Conservation (phyloP, 2,329 filamentous ascomycete species). For the Aspergillus ochraceus region DNA sequence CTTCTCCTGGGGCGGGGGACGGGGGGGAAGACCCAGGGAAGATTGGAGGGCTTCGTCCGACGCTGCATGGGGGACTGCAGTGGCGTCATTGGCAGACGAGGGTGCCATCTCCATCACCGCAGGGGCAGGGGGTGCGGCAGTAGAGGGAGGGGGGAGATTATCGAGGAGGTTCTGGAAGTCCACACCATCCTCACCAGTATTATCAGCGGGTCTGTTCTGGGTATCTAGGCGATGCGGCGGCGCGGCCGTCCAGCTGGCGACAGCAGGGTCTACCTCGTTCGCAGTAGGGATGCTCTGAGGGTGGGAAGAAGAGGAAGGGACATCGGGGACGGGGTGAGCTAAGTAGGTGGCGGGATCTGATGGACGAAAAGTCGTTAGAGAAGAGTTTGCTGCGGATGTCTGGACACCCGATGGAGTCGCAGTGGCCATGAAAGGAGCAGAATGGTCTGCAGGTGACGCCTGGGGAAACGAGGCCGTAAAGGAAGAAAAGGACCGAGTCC, state of each 20-base stretch:
- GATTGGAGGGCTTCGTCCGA: slow-evolving; percentile 33
- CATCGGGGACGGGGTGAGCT: slow-evolving; percentile 23
- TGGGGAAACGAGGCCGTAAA: slow-evolving; percentile 16
- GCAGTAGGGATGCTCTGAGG: slow-evolving; percentile 28
- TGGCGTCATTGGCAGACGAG: slow-evolving; percentile 26
- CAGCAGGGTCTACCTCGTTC: slow-evolving; percentile 32
- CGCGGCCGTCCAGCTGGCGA: slow-evolving; percentile 18
- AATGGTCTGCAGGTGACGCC: slow-evolving; percentile 18
- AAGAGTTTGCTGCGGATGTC: slow-evolving; percentile 19
- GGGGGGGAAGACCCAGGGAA: slow-evolving; percentile 44
- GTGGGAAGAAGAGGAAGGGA: slow-evolving; percentile 26
- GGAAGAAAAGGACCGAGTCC: slow-evolving; percentile 14
- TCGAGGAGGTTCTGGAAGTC: slow-evolving; percentile 51
- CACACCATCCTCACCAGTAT: slow-evolving; percentile 39
- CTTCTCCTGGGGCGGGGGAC: slow-evolving; percentile 46
- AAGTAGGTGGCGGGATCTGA: slow-evolving; percentile 27
- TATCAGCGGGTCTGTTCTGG: slow-evolving; percentile 22
- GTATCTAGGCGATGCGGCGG: slow-evolving; percentile 25
- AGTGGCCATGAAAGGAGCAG: slow-evolving; percentile 14
- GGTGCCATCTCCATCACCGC: slow-evolving; percentile 23
- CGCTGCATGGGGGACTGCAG: slow-evolving; percentile 28
- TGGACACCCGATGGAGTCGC: slow-evolving; percentile 12
- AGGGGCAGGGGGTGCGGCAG: slow-evolving; percentile 27
- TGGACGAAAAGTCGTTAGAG: slow-evolving; percentile 25
- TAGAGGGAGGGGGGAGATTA: slow-evolving; percentile 43